Conservation (phyloP, 306 rosid species). For the Vigna hirtella region DNA sequence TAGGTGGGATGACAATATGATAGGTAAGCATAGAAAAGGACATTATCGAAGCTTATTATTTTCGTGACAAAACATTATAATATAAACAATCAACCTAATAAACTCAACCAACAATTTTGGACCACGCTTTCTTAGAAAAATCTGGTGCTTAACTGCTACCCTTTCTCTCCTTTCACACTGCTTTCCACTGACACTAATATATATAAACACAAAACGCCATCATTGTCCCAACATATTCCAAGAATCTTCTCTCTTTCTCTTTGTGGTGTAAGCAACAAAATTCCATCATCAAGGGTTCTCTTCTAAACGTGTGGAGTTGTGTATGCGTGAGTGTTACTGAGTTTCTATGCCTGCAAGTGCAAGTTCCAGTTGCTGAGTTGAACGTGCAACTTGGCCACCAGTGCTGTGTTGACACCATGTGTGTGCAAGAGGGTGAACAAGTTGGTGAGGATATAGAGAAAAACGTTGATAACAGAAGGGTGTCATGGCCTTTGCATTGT, state of each 20-base stretch:
- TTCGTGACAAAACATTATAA: conserved; percentile 16
- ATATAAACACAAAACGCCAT: conserved; percentile 39
- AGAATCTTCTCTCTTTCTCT: conserved; percentile 58
- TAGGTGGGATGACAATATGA: conserved; percentile 31
- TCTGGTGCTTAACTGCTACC: conserved; percentile 56
- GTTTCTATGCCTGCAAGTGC: conserved; percentile 41
- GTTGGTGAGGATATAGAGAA: conserved; percentile 56
- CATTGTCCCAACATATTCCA: conserved; percentile 57
- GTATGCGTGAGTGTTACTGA: neutral
- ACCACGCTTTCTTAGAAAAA: conserved; percentile 73
- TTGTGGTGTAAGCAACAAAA: conserved; percentile 29
- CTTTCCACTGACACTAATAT: conserved; percentile 19
- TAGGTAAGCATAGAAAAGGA: conserved; percentile 45
- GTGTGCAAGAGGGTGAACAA: conserved; percentile 76
- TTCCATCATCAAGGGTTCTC: conserved; percentile 11
- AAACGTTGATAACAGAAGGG: conserved; percentile 47
- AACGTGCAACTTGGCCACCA: conserved; percentile 44
- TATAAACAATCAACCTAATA: conserved; percentile 30
- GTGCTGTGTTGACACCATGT: conserved; percentile 57
- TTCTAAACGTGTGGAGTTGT: conserved; percentile 36
- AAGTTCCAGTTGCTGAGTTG: conserved; percentile 44
- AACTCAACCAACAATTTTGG: conserved; percentile 57
- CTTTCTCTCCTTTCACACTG: conserved; percentile 36
- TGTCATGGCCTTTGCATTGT: conserved; percentile 74
- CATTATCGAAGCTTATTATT: conserved; percentile 30